Conservation (phyloP, 345 rosid genomes). For the Eucalyptus polyanthemos region DNA sequence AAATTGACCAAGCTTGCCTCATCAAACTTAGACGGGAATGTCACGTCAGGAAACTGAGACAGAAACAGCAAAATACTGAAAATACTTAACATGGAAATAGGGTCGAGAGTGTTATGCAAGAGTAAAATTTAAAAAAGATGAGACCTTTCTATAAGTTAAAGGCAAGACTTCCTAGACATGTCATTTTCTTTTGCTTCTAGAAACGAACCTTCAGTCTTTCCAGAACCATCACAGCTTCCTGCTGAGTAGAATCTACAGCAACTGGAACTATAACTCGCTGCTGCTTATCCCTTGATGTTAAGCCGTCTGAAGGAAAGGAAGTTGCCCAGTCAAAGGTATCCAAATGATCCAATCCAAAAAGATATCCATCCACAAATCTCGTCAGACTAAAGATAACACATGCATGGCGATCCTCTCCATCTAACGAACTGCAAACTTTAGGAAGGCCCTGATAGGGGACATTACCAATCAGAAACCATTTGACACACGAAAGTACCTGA, state of each 20-base stretch:
- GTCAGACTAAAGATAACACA: neutral
- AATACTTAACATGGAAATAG: neutral
- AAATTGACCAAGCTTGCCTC: neutral
- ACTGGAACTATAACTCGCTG: slow-evolving; percentile 19
- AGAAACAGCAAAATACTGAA: neutral
- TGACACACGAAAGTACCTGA: slow-evolving; percentile 3
- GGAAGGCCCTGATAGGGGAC: neutral
- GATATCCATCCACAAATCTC: neutral
- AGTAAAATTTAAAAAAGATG: neutral
- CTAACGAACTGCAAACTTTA: neutral
- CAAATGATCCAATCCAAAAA: neutral
- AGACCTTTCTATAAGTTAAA: neutral
- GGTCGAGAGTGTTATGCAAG: neutral
- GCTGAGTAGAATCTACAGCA: slow-evolving; percentile 56
- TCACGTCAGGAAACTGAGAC: neutral
- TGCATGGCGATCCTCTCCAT: neutral
- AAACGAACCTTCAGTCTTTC: slow-evolving; percentile 64
- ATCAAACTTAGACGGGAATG: neutral
- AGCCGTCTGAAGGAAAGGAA: neutral
- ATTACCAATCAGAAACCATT: neutral
- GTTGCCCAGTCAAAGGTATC: neutral
- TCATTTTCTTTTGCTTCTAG: neutral
- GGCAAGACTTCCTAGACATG: neutral
- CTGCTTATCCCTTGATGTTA: slow-evolving; percentile 12
- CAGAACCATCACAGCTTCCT: slow-evolving; percentile 53